Percentiles rank a stretch among this genome's conserved stretches.
Evolutionary conservation across 345 rosid genomes (phyloP).

Genomic region (Salix exigua): DNA sequence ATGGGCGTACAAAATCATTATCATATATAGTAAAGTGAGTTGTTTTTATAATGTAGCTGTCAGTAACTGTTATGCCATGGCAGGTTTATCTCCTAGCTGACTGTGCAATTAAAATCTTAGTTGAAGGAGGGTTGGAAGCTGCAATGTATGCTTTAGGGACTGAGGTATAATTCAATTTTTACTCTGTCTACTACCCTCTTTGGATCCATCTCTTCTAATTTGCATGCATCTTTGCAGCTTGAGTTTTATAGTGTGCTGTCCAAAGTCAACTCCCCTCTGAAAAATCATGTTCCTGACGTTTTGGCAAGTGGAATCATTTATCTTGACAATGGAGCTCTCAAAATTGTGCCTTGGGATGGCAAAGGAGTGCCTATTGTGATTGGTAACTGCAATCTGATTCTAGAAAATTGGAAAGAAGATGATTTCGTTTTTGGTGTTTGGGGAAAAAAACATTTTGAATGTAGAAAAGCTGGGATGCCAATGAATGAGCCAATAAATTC

Average conservation of each 20-base stretch:
- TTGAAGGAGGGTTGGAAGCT: constrained; percentile 80
- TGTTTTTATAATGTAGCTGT: not conserved
- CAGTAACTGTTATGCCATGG: constrained; percentile 22
- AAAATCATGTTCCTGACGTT: constrained; percentile 63
- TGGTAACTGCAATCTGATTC: constrained; percentile 40
- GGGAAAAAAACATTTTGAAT: constrained; percentile 67
- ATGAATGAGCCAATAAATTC: constrained; percentile 30
- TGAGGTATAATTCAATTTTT: constrained; percentile 48
- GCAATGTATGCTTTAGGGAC: constrained; percentile 78
- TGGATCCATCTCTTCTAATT: constrained; percentile 14
- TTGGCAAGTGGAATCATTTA: constrained; percentile 73
- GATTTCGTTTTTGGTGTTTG: constrained; percentile 74
- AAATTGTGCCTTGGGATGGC: constrained; percentile 84
- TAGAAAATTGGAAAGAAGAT: constrained; percentile 33
- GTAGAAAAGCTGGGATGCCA: constrained; percentile 44
- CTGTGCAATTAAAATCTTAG: constrained; percentile 69
- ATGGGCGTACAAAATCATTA: not conserved
- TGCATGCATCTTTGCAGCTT: constrained; percentile 53
- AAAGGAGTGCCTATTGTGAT: constrained; percentile 64
- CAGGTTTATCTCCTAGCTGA: constrained; percentile 83
- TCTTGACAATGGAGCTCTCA: constrained; percentile 58
- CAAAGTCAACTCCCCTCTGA: constrained; percentile 53
- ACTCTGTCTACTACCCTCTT: constrained; percentile 5
- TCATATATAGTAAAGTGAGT: not conserved
- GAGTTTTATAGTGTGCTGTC: constrained; percentile 62